Percentiles rank a stretch among this genome's conserved stretches.
These are phyloP conservation scores for Xylaria castorea DNA, from an alignment of 495 filamentous ascomycete species.

Conservation along the genomic window DNA sequence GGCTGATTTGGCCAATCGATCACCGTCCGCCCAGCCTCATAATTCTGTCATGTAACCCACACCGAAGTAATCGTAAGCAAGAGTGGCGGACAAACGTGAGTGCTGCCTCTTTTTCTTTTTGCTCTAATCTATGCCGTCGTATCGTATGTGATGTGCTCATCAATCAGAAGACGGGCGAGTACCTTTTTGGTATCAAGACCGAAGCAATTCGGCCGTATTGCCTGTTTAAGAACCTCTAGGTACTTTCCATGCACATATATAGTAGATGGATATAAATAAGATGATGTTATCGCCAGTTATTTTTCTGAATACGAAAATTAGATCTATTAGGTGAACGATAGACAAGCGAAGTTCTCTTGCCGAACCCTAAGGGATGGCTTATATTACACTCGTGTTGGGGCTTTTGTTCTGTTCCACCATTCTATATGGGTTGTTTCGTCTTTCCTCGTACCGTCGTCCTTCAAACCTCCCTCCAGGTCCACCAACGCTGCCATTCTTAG, in stretches of 20 bases:
- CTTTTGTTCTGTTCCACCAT: neutral
- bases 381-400: neutral
- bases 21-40: neutral
- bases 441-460: neutral
- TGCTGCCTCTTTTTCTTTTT: neutral
- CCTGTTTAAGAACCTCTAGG: neutral
- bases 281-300: neutral
- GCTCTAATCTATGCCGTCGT: neutral
- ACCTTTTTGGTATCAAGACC: neutral
- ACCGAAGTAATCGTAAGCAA: neutral
- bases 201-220: neutral
- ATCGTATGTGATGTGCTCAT: neutral
- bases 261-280: neutral
- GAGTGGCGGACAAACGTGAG: neutral
- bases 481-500: constrained; percentile 45
- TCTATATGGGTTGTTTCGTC: neutral
- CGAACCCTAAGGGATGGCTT: neutral
- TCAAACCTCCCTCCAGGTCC: constrained; percentile 31
- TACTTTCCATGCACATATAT: neutral
- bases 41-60: neutral
- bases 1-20: neutral
- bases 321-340: neutral
- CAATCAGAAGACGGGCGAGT: neutral
- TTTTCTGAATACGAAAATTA: neutral
- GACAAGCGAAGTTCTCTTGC: too few species aligned